Conservation (phyloP, 2,329 filamentous ascomycete genomes). For the Aspergillus brunneoviolaceus region DNA sequence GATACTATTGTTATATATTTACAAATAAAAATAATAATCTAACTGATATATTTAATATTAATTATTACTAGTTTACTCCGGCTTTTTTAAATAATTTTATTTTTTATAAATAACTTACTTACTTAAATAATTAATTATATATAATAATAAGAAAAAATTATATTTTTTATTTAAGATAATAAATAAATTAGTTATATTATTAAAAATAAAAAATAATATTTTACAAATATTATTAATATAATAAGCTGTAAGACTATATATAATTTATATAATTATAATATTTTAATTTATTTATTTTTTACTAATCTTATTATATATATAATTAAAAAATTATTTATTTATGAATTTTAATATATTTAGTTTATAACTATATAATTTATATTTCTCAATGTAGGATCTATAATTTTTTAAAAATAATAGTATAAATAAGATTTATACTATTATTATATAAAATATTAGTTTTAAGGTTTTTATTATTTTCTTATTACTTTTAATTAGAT, state of each 20-base stretch:
- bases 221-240: neutral
- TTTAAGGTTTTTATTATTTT: too few relatives aligned
- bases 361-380: neutral
- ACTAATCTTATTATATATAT: neutral
- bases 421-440: neutral
- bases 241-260: neutral
- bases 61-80: too few relatives aligned
- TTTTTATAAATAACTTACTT: too few relatives aligned
- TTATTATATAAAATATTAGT: neutral
- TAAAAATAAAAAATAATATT: neutral
- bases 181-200: neutral
- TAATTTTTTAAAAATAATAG: too few relatives aligned
- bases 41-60: too few relatives aligned
- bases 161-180: neutral
- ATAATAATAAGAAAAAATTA: neutral
- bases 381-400: too few relatives aligned
- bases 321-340: neutral
- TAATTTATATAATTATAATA: neutral
- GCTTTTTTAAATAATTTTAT: too few relatives aligned
- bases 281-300: neutral
- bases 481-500: neutral
- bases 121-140: too few relatives aligned
- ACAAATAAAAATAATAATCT: too few relatives aligned
- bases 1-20: too few relatives aligned
- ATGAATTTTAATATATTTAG: neutral